Percentiles rank a stretch among this genome's conserved stretches.
Conservation (phyloP, 1,284 basidiomycete genomes). For the Tilletia indica region DNA sequence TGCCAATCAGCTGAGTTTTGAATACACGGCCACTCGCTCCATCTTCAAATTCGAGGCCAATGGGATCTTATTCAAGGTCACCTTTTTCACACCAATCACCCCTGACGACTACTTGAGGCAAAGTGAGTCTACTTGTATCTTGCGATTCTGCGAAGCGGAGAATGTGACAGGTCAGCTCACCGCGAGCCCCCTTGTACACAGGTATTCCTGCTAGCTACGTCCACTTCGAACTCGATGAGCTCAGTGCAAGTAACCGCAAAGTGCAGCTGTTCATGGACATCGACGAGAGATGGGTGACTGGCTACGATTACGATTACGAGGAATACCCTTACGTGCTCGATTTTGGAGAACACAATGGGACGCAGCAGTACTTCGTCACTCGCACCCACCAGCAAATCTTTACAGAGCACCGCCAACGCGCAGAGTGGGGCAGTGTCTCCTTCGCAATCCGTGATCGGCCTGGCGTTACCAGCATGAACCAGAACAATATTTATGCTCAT, state of each 20-base stretch:
- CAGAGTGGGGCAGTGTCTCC: conserved; percentile 51
- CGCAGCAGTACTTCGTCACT: conserved; percentile 39
- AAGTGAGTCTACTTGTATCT: conserved; percentile 23
- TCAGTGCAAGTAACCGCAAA: conserved; percentile 30
- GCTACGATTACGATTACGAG: conserved; percentile 47
- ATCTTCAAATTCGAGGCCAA: conserved; percentile 51
- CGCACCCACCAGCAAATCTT: conserved; percentile 44
- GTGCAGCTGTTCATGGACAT: conserved; percentile 48
- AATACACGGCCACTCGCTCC: conserved; percentile 50
- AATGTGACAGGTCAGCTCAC: neutral
- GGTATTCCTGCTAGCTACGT: conserved; percentile 50
- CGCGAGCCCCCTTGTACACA: conserved; percentile 1
- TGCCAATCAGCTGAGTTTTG: conserved; percentile 43
- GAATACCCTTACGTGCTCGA: conserved; percentile 37
- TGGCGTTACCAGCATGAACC: conserved; percentile 42
- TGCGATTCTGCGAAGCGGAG: too few species aligned
- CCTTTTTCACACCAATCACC: conserved; percentile 52
- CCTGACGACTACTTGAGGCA: conserved; percentile 49
- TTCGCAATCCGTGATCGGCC: conserved; percentile 44
- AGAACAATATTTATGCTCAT: conserved; percentile 50
- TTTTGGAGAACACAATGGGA: conserved; percentile 36
- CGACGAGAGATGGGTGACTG: conserved; percentile 50
- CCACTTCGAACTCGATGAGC: conserved; percentile 41
- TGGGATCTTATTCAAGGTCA: conserved; percentile 46
- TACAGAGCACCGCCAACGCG: conserved; percentile 50